Evolutionary conservation across 371 early-diverging fungal genomes (phyloP), one percentile per base, ranked within the genome.

Genomic region (Mortierella sp.): DNA sequence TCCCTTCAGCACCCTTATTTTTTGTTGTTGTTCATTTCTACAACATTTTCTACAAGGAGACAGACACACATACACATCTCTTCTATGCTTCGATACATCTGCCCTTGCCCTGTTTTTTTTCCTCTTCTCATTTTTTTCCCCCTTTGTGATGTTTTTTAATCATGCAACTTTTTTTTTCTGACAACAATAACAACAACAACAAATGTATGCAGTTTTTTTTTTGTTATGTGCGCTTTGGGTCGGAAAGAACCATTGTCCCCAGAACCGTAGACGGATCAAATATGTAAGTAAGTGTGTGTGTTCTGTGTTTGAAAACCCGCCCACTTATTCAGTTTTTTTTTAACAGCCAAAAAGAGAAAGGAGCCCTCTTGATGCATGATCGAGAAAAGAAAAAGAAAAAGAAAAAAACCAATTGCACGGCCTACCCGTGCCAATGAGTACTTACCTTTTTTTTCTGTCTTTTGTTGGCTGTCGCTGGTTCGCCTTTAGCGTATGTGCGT

Each of bases 161-260:
- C 68, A 68, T 68, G 68, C 68, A 42, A 68, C 68, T 42, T 24
- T 68, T 21, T 34, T 38, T 65, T 21, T 65, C 19, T 19, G 31
- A 31, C 28, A 26, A 34, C 28, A 60, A 28, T 24, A 60, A 60
- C 31, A 60, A 13, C 31, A 60, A 13, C 28, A 60, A 63, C 38
- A 65, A 65, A 68, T 38, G 68, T 68, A 68, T 42, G 68, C 68
- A 38, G 38, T 38, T 42, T 50, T 48, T 50, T 50, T 38, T 42
- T 50, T 48, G 11, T 50, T 65, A 65, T 38, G 65, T 65, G 38
- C 38, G 38, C 24, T 63, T 50, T 68, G 24, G 68, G 11, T 68
- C 34, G 10, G 9, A 65, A 68, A 68, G 68, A 68, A 68, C 11
- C 68, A 68, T 68, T 68, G 24, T 68, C 1, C 42, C 42, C 42